Conservation (phyloP, 352 stramenopile genomes). For the Globisporangium splendens region DNA sequence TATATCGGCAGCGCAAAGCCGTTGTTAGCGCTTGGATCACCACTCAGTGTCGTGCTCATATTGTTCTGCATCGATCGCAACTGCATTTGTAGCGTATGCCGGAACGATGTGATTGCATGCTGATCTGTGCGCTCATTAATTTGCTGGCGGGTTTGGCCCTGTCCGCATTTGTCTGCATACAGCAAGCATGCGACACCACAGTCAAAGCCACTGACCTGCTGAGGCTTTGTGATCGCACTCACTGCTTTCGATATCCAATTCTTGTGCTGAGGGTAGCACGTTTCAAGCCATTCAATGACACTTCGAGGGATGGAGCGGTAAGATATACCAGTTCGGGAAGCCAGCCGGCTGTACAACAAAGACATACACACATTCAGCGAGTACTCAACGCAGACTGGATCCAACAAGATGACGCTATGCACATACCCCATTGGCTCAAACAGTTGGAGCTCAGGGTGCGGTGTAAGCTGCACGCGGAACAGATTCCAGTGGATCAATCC, state of each 20-base stretch:
- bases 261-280: slow-evolving; percentile 61
- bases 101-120: slow-evolving; percentile 67
- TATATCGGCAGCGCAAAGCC: no score
- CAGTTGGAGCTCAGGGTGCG: slow-evolving; percentile 69
- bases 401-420: not conserved
- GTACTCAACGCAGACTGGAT: not conserved
- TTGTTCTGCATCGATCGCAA: slow-evolving; percentile 20
- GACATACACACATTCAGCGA: not conserved
- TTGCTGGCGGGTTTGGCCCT: slow-evolving; percentile 47
- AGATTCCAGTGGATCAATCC: slow-evolving; percentile 87
- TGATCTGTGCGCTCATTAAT: slow-evolving; percentile 68
- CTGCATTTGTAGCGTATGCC: slow-evolving; percentile 43
- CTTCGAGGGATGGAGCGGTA: slow-evolving; percentile 73
- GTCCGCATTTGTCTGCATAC: slow-evolving; percentile 84
- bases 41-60: not conserved
- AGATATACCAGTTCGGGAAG: slow-evolving; percentile 54
- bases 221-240: slow-evolving; percentile 77
- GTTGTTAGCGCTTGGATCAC: no score
- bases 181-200: slow-evolving; percentile 85
- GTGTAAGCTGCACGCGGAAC: slow-evolving; percentile 72
- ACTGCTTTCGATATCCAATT: slow-evolving; percentile 53
- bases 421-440: slow-evolving; percentile 86
- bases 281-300: slow-evolving; percentile 84
- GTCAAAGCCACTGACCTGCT: slow-evolving; percentile 89
- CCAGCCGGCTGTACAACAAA: slow-evolving; percentile 27